Evolutionary conservation across 2,329 filamentous ascomycete species (phyloP).

Genomic region (Trichoderma citrinoviride): DNA sequence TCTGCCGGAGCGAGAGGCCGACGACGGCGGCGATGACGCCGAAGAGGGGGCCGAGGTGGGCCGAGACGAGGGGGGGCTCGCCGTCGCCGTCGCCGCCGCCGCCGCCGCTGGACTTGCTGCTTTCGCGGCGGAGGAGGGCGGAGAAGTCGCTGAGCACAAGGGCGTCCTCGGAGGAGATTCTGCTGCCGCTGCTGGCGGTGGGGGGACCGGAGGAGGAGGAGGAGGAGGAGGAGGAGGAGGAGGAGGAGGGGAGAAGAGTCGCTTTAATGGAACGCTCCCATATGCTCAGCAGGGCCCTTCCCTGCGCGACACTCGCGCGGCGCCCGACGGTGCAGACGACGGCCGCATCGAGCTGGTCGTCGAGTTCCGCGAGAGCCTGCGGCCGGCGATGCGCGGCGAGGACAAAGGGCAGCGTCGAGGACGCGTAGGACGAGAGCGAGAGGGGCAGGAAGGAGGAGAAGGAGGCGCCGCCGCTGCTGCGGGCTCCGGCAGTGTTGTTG

Average conservation of each 20-base stretch:
- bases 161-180: conserved; percentile 24
- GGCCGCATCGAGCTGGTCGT: conserved; percentile 74
- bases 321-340: conserved; percentile 77
- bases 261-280: conserved; percentile 69
- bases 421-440: conserved; percentile 68
- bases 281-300: conserved; percentile 68
- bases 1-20: conserved; percentile 58
- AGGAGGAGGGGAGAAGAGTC: conserved; percentile 28
- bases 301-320: conserved; percentile 72
- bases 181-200: not conserved
- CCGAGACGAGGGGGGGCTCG: conserved; percentile 46
- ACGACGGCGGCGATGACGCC: conserved; percentile 64
- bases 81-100: no score
- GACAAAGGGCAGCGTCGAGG: conserved; percentile 71
- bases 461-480: conserved; percentile 30
- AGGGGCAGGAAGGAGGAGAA: conserved; percentile 67
- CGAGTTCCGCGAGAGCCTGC: conserved; percentile 52
- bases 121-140: conserved; percentile 33
- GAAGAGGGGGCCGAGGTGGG: conserved; percentile 69
- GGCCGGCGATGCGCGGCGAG: conserved; percentile 63
- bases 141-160: conserved; percentile 39
- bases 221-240: no score
- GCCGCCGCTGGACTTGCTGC: conserved; percentile 26
- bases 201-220: no score
- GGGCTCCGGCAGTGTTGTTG: no score